phyloP scores from a whole-genome alignment of 352 stramenopile species.

The Pythium myriotylum region DNA sequence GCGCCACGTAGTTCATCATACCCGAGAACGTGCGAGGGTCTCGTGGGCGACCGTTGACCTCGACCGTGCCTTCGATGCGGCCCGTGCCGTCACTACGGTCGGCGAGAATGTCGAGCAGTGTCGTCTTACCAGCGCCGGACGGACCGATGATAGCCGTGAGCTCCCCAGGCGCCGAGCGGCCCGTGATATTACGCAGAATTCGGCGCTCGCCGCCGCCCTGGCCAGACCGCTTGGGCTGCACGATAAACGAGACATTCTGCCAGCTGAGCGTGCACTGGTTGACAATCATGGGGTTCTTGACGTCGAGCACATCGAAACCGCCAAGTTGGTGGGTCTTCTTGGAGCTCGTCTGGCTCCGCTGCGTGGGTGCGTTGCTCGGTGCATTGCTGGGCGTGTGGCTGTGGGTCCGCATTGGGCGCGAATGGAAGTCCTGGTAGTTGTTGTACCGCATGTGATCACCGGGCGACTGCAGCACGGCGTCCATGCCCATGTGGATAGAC shows the following conservation, averaged over 20 bases:
- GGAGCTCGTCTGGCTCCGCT: background rate
- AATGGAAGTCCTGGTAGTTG: conserved; percentile 9
- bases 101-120: conserved; percentile 65
- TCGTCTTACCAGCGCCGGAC: conserved; percentile 66
- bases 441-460: conserved; percentile 8
- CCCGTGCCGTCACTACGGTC: conserved; percentile 35
- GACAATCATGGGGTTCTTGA: conserved; percentile 23
- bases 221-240: conserved; percentile 30
- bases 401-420: background rate
- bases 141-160: conserved; percentile 73
- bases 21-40: conserved; percentile 40
- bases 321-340: conserved; percentile 1
- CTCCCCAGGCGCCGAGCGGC: conserved; percentile 55
- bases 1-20: conserved; percentile 67
- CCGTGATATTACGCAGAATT: conserved; percentile 64
- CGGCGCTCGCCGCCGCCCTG: conserved; percentile 5
- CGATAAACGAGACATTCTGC: conserved; percentile 65
- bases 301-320: conserved; percentile 24
- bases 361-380: conserved; percentile 2
- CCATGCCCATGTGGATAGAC: conserved; percentile 5
- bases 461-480: conserved; percentile 21
- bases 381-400: conserved; percentile 4
- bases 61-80: conserved; percentile 48
- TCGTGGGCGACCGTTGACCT: conserved; percentile 52
- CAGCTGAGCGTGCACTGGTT: conserved; percentile 64